Percentiles rank a stretch among this genome's conserved stretches.
These are phyloP conservation scores for Vitis cinerea DNA, from an alignment of 164 flowering plant species.

Conservation along the genomic window DNA sequence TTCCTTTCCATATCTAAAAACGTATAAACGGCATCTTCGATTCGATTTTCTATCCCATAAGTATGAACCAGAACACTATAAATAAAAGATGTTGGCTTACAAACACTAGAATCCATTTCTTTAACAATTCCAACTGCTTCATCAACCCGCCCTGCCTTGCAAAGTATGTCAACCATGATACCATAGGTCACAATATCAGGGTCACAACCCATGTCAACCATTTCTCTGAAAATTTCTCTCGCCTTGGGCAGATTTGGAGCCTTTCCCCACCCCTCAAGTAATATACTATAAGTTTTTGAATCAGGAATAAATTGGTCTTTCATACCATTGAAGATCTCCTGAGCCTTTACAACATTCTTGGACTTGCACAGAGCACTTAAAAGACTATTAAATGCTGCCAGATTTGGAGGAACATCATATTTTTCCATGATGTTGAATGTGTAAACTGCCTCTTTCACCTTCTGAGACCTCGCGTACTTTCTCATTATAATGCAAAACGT, in stretches of 20 bases:
- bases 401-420: constrained; percentile 56
- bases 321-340: constrained; percentile 77
- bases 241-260: constrained; percentile 80
- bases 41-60: constrained; percentile 71
- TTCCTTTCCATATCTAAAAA: constrained; percentile 83
- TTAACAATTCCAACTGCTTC: constrained; percentile 62
- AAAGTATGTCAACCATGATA: constrained; percentile 88
- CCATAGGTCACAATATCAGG: constrained; percentile 93
- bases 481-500: constrained; percentile 86
- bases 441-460: constrained; percentile 77
- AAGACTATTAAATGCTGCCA: constrained; percentile 79
- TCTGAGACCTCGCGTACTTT: constrained; percentile 75
- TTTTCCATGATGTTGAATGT: constrained; percentile 84
- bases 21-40: constrained; percentile 76
- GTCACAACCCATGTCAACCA: constrained; percentile 57
- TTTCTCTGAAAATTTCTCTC: constrained; percentile 67
- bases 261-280: constrained; percentile 89
- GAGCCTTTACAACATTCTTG: constrained; percentile 86
- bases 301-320: constrained; percentile 63
- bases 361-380: constrained; percentile 84
- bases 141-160: constrained; percentile 81
- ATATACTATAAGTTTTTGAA: constrained; percentile 78
- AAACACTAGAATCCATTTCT: constrained; percentile 54
- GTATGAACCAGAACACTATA: constrained; percentile 82
- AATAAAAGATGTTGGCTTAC: constrained; percentile 73